A percentile compares a stretch with the other conserved stretches of the same genome.
These are phyloP conservation scores for Chara braunii DNA, from an alignment of 139 green algal species.

Conservation along the genomic window DNA sequence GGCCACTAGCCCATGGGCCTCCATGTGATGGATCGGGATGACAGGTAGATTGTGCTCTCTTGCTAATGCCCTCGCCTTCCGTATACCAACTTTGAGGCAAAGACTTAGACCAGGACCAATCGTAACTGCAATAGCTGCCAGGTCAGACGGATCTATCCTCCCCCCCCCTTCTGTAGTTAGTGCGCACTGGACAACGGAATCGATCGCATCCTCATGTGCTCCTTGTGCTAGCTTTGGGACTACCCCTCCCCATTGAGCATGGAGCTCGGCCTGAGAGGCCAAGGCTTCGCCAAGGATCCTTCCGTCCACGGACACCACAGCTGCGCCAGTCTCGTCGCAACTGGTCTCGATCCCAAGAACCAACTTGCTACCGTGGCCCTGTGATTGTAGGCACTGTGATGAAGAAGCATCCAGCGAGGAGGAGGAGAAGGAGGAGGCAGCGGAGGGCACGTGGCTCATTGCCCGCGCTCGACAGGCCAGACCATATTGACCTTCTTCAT, in stretches of 20 bases:
- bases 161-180: no score
- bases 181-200: no score
- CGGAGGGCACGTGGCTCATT: no score
- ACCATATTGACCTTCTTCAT: no score
- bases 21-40: conserved; percentile 93
- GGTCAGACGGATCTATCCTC: no score
- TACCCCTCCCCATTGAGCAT: conserved; percentile 80
- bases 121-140: conserved; percentile 85
- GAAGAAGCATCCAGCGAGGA: no score
- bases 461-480: no score
- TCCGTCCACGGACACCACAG: conserved; percentile 67
- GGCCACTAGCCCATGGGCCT: conserved; percentile 89
- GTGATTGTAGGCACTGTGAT: no score
- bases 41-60: conserved; percentile 57
- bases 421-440: no score
- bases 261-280: conserved; percentile 79
- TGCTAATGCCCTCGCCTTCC: conserved; percentile 73
- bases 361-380: no score
- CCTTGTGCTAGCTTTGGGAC: conserved; percentile 82
- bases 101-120: conserved; percentile 86
- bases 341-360: conserved; percentile 91
- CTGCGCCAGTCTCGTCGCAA: conserved; percentile 91
- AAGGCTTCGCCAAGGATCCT: conserved; percentile 69
- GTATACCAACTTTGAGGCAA: conserved; percentile 84
- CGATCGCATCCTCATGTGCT: conserved; percentile 84